Base-by-base conservation (phyloP, 495 filamentous ascomycete species). In the Xylaria curta region DNA sequence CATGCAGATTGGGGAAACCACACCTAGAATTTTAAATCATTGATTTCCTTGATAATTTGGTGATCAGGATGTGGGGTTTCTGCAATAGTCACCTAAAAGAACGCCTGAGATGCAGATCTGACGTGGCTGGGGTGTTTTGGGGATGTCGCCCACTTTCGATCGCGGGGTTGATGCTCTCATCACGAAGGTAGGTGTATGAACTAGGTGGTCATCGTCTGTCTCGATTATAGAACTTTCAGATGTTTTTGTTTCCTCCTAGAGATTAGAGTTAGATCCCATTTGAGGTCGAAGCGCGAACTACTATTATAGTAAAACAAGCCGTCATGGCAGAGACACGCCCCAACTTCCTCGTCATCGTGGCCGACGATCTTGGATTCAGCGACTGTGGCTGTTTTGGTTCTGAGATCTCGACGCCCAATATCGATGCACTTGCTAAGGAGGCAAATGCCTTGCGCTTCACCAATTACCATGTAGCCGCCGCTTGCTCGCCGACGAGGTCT, bases 291-390 rank as follows among this genome's bases (percentile, higher is more conserved):
- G 28, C 42, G 17, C 59, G 36, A 62, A 62, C 15, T 42, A 21
- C 36, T 21, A 24, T 8, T 19, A 40, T 42, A 26, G 5, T 44
- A 62, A 62, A 42, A 33, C 51, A 54, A 54, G 51, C 51, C 56
- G 56, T 33, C 61, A 66, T 66, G 63, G 24, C 63, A 33, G 63
- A 66, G 63, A 73, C 58, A 54, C 71, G 65, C 15, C 87, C 87
- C 38, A 89, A 88, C 73, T 87, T 90, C 78, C 85, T 89, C 70
- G 79, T 90, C 68, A 82, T 89, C 66, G 83, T 88, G 60, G 87
- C 85, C 70, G 87, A 90, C 76, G 87, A 90, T 73, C 80, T 89
- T 28, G 85, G 88, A 63, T 90, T 87, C 83, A 86, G 83, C 42
- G 88, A 89, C 71, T 82, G 88, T 62, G 81, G 82, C 65, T 87